Base-by-base conservation (phyloP, 1,284 basidiomycete species). In the Cystobasidium sp. region DNA sequence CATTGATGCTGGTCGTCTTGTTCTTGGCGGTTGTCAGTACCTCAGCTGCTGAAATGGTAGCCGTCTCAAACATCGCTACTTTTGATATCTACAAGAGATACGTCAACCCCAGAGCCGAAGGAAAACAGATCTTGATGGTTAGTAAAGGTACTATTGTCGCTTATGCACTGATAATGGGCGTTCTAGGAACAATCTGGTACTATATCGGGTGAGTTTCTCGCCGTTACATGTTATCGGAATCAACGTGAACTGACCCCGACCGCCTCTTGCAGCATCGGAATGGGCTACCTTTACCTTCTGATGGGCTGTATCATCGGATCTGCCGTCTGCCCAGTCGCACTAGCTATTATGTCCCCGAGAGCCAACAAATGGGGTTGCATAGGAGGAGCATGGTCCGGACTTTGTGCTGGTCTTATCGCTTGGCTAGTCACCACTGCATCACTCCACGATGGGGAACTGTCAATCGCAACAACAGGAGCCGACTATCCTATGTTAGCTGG, bases 151-250 rank as follows among this genome's bases (percentile, higher is more conserved):
- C 67, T 12, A 78, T 79, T 37, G 68, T 78, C 51, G 63, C 14
- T 46, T 95, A 91, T 81, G 90, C 90, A 0, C 74, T 94, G 47
- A 85, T 91, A 61, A 93, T 93, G 88, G 92, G 89, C 41, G 78
- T 92, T 14, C 89, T 92, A 1, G 94, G 93, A 0, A 83, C 91
- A 43, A 91, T 94, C 74, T 97, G 95, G 86, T 90, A 87, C 83
- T 93, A 92, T 80, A 55, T 55, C 10, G 53, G 53, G n/a, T 49
- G 46, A n/a, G 46, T n/a, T 49, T 92, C 93, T 75, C 92, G 93
- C 5, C 88, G 97, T 70, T 90, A 88, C 6, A 91, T 93, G 91
- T 92, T 91, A 16, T 93, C 90, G 90, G 87, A 92, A 67, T 92
- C 92, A n/a, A 9, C 3, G 18, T 12, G 2, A 3, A 61, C n/a